These are phyloP conservation scores for Cetradonia linearis DNA, from an alignment of 495 filamentous ascomycete genomes.

Conservation along the genomic window DNA sequence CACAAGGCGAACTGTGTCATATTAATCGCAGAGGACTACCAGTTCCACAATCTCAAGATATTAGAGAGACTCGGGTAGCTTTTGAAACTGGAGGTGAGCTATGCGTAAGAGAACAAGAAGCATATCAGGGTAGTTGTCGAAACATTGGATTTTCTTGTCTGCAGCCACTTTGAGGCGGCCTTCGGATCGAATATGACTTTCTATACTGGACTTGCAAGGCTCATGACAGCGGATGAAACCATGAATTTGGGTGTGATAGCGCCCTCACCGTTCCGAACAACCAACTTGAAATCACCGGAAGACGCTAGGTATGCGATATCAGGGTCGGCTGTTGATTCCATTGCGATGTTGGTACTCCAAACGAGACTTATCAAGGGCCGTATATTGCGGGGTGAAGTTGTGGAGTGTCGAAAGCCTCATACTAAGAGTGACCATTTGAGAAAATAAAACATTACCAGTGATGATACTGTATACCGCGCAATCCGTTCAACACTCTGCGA, in stretches of 20 bases:
- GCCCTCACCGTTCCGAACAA: too few species aligned
- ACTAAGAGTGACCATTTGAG: too few species aligned
- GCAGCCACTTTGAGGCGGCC: not conserved
- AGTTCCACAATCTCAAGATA: not conserved
- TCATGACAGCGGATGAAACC: not conserved
- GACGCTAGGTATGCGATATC: too few species aligned
- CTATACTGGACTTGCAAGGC: conserved; percentile 8
- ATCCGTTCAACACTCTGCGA: too few species aligned
- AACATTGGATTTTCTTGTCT: not conserved
- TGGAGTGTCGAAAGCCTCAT: too few species aligned
- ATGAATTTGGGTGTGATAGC: not conserved
- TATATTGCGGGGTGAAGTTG: too few species aligned
- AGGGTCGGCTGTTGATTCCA: too few species aligned
- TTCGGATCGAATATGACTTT: conserved; percentile 1
- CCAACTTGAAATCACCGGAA: too few species aligned
- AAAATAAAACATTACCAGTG: too few species aligned
- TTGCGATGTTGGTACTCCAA: too few species aligned
- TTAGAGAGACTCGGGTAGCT: not conserved
- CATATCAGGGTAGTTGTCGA: not conserved
- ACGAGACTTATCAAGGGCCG: too few species aligned
- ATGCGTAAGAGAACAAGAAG: conserved; percentile 4
- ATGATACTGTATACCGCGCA: too few species aligned
- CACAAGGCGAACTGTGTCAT: not conserved
- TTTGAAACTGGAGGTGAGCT: not conserved
- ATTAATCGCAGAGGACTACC: not conserved